phyloP scores from a whole-genome alignment of 495 filamentous ascomycete genomes.

The Thermothielavioides terrestris region DNA sequence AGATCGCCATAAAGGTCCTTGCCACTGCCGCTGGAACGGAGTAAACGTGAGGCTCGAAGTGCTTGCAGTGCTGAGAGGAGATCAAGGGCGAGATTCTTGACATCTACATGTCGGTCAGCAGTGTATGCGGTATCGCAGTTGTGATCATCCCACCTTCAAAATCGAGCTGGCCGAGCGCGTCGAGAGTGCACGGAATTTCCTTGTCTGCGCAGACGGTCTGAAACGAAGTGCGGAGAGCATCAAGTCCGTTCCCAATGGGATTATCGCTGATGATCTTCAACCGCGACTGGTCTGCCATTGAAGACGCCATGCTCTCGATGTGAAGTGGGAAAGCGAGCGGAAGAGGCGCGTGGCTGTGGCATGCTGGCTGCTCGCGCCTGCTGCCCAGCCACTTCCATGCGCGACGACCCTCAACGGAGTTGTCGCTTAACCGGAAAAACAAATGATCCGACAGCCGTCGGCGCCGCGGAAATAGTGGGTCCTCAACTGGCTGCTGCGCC shows the following conservation, averaged over 20 bases:
- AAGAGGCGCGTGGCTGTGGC: no score
- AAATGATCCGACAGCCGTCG: no score
- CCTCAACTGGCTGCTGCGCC: no score
- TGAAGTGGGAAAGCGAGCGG: conserved; percentile 1
- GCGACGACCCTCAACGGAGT: no score
- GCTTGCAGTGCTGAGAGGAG: conserved; percentile 22
- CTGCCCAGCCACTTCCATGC: no score
- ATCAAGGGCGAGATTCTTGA: conserved; percentile 15
- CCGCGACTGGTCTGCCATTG: conserved; percentile 17
- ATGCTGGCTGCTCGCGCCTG: no score
- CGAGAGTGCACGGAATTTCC: conserved; percentile 15
- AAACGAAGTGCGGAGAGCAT: conserved; percentile 27
- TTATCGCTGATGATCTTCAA: conserved; percentile 25
- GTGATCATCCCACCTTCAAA: conserved; percentile 21
- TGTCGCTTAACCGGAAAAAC: no score
- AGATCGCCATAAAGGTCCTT: conserved; percentile 20
- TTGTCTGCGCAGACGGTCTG: conserved; percentile 18
- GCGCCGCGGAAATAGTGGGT: no score
- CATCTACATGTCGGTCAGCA: conserved; percentile 17
- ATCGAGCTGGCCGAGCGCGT: conserved; percentile 24
- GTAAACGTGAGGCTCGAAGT: conserved; percentile 23
- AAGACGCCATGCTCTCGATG: background rate
- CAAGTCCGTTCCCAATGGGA: conserved; percentile 30
- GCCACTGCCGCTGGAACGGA: conserved; percentile 15
- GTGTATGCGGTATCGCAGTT: conserved; percentile 8